phyloP scores from a whole-genome alignment of 2,329 filamentous ascomycete species.

The Pseudocercospora fuligena region DNA sequence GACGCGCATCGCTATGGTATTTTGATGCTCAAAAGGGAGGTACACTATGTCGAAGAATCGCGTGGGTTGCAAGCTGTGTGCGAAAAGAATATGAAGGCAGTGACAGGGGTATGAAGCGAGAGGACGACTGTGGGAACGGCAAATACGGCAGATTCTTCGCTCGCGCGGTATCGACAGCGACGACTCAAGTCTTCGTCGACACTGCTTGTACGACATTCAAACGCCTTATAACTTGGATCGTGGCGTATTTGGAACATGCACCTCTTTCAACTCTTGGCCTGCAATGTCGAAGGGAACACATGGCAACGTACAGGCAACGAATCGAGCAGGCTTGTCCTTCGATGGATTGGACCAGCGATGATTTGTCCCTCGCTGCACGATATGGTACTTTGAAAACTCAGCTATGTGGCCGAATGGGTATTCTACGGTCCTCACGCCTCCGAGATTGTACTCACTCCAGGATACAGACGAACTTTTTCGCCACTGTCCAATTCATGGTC shows the following conservation, averaged over 20 bases:
- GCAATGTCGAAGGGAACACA: slow-evolving; percentile 31
- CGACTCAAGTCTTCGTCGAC: neutral
- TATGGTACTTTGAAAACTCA: slow-evolving; percentile 28
- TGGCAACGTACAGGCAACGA: slow-evolving; percentile 27
- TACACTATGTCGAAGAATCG: neutral
- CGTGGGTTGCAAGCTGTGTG: neutral
- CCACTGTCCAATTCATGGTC: slow-evolving; percentile 33
- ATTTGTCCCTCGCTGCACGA: slow-evolving; percentile 31
- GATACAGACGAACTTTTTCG: slow-evolving; percentile 28
- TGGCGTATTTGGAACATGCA: neutral
- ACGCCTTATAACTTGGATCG: slow-evolving; percentile 11
- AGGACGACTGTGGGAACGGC: neutral
- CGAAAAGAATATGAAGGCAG: neutral
- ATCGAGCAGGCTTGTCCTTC: slow-evolving; percentile 27
- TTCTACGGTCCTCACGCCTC: neutral
- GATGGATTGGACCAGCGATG: slow-evolving; percentile 32
- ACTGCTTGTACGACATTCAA: neutral
- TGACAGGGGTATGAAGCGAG: neutral
- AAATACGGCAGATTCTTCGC: neutral
- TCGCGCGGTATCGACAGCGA: neutral
- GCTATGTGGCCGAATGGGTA: slow-evolving; percentile 2
- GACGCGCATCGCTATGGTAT: neutral
- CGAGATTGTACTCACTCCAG: slow-evolving; percentile 23
- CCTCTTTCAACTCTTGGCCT: slow-evolving; percentile 25
- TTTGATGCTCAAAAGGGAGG: neutral